These are phyloP conservation scores for Dicorynia guianensis DNA, from an alignment of 306 rosid genomes.

Conservation along the genomic window DNA sequence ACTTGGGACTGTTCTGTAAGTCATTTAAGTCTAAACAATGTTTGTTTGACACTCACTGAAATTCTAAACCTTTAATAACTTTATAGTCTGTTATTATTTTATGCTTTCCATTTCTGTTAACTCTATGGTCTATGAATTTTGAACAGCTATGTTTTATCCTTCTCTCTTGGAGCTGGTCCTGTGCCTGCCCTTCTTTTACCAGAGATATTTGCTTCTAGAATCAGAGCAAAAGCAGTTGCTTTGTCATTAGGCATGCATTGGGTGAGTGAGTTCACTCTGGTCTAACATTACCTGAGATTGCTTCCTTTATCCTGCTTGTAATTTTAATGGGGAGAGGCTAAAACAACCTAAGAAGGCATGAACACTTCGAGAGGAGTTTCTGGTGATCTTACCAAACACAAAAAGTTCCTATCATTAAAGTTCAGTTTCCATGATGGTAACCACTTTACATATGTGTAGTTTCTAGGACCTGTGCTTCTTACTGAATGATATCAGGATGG, in stretches of 20 bases:
- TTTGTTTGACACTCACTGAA: not conserved
- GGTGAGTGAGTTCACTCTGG: slow-evolving; percentile 55
- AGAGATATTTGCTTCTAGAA: slow-evolving; percentile 90
- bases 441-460: too few species aligned
- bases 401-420: not conserved
- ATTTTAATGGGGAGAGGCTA: not conserved
- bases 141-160: slow-evolving; percentile 80
- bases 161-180: slow-evolving; percentile 97
- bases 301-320: slow-evolving; percentile 17
- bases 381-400: not conserved
- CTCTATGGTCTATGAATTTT: slow-evolving; percentile 32
- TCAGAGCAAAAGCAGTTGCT: slow-evolving; percentile 90
- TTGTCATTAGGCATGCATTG: slow-evolving; percentile 89
- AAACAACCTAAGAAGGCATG: not conserved
- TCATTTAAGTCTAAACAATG: too few species aligned
- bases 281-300: not conserved
- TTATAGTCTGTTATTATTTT: not conserved
- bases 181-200: slow-evolving; percentile 97
- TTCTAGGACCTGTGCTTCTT: not conserved
- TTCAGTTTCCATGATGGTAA: too few species aligned
- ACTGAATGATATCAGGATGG: not conserved
- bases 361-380: not conserved
- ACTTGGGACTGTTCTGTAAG: slow-evolving; percentile 87
- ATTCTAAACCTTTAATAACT: not conserved
- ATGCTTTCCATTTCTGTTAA: slow-evolving; percentile 22